Percentiles rank a stretch among this genome's conserved stretches.
Conservation (phyloP, 306 rosid genomes). For the Vigna hirtella region DNA sequence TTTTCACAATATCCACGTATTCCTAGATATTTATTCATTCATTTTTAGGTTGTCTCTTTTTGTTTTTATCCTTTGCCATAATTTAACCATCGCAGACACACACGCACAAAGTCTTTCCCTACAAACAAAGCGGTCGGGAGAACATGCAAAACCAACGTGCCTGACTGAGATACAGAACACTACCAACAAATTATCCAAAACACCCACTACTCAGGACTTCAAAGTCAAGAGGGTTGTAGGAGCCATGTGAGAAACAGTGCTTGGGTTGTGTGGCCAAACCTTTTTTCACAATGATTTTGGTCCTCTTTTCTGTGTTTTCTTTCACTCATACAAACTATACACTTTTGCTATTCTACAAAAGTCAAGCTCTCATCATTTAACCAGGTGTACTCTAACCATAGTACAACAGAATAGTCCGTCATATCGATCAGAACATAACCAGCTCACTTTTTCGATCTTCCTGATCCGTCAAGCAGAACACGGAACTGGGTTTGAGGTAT, state of each 20-base stretch:
- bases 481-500: constrained; percentile 43
- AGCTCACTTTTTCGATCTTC: background rate
- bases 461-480: background rate
- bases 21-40: constrained; percentile 15
- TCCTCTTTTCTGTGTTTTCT: constrained; percentile 25
- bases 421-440: constrained; percentile 1
- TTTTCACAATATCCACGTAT: background rate
- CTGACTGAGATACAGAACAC: constrained; percentile 13
- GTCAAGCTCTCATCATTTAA: constrained; percentile 36
- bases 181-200: constrained; percentile 35
- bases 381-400: background rate
- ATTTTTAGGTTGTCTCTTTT: constrained; percentile 21
- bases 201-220: background rate
- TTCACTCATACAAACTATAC: background rate
- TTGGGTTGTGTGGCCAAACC: constrained; percentile 57
- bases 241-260: constrained; percentile 61
- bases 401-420: too few species aligned
- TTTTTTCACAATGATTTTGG: constrained; percentile 54
- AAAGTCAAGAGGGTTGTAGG: constrained; percentile 14
- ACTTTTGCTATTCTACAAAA: constrained; percentile 43
- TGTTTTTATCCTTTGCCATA: constrained; percentile 10
- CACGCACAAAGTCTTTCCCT: constrained; percentile 35
- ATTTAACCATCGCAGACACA: constrained; percentile 38
- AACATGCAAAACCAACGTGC: constrained; percentile 45
- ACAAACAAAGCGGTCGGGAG: constrained; percentile 43